Base-by-base conservation (phyloP, 1,284 basidiomycete species). In the Ceratobasidium sp. region DNA sequence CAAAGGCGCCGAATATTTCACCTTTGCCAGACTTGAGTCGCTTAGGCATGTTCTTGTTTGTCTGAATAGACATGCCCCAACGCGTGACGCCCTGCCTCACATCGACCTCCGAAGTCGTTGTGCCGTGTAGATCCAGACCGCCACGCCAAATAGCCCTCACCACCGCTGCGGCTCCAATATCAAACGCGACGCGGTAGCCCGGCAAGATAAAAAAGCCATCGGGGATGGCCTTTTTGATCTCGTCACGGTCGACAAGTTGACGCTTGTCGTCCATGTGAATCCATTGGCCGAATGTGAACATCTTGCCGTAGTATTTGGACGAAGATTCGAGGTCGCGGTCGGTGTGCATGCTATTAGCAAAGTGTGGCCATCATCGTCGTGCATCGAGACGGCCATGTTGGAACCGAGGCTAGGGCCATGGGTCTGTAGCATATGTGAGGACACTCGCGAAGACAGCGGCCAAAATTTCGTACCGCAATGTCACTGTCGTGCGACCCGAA, bases 231-330 rank as follows among this genome's bases (percentile, higher is more conserved):
- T 33, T 7, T 36, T 23, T 33, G 16, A 64, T 46, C 16, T 48
- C 33, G 14, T 64, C 33, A 5, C 44, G 21, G 12, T 48, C 48
- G 23, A 51, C 48, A 3, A 64, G 33, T 16, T 30, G 7, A 16
- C 21, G 46, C 48, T 51, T 28, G 11, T 25, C 44, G 30, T 51
- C 21, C 30, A 18, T 38, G 21, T 64, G 25, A 12, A 64, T 16
- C 62, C 62, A 64, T 51, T 51, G 48, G 3, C 62, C 62, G 36
- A 64, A 64, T 11, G 62, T 49, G 33, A 64, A 64, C 7, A 64
- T 28, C 16, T 64, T 64, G 18, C 62, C 62, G 28, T 38, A 36
- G n/a, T 48, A 64, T 33, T 53, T 21, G 9, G 44, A 18, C 16
- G 33, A 30, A 3, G 44, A 36, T 18, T 64, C 62, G 28, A 64